A percentile compares a stretch with the other conserved stretches of the same genome.
phyloP scores from a whole-genome alignment of 768 basidiomycete genomes.

The Collybia mongolica region DNA sequence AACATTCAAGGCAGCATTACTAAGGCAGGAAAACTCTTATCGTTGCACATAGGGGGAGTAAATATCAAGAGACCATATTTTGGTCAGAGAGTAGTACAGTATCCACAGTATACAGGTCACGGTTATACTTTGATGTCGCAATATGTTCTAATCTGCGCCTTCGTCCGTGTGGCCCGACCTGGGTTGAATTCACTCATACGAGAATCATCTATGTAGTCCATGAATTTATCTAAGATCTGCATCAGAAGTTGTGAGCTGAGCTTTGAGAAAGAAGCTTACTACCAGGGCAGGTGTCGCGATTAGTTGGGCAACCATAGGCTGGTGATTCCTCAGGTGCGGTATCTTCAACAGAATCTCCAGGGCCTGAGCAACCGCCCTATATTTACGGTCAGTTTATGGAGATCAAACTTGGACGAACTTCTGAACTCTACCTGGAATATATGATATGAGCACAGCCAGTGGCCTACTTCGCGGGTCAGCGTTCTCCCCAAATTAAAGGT shows the following conservation, averaged over 20 bases:
- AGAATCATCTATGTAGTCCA: slow-evolving; percentile 47
- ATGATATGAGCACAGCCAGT: slow-evolving; percentile 50
- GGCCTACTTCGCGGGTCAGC: slow-evolving; percentile 48
- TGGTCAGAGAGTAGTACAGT: no score
- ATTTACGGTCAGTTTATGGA: no score
- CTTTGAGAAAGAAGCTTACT: slow-evolving; percentile 22
- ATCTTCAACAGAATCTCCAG: slow-evolving; percentile 41
- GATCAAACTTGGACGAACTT: not conserved
- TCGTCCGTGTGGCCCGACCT: slow-evolving; percentile 39
- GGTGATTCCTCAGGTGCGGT: slow-evolving; percentile 37
- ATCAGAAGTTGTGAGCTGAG: not conserved
- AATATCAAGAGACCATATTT: no score
- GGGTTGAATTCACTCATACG: slow-evolving; percentile 45
- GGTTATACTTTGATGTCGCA: slow-evolving; percentile 25
- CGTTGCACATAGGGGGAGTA: no score
- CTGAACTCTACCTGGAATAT: slow-evolving; percentile 35
- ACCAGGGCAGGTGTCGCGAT: slow-evolving; percentile 28
- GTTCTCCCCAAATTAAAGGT: slow-evolving; percentile 46
- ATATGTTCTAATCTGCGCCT: slow-evolving; percentile 31
- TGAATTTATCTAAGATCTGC: slow-evolving; percentile 32
- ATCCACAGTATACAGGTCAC: no score
- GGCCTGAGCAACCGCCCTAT: slow-evolving; percentile 28
- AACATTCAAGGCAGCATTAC: no score
- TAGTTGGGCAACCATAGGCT: slow-evolving; percentile 34
- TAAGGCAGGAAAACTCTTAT: no score